Evolutionary conservation across 2,329 filamentous ascomycete genomes (phyloP), one percentile per base, ranked within the genome.

Genomic region (Bimuria novae-zelandiae): DNA sequence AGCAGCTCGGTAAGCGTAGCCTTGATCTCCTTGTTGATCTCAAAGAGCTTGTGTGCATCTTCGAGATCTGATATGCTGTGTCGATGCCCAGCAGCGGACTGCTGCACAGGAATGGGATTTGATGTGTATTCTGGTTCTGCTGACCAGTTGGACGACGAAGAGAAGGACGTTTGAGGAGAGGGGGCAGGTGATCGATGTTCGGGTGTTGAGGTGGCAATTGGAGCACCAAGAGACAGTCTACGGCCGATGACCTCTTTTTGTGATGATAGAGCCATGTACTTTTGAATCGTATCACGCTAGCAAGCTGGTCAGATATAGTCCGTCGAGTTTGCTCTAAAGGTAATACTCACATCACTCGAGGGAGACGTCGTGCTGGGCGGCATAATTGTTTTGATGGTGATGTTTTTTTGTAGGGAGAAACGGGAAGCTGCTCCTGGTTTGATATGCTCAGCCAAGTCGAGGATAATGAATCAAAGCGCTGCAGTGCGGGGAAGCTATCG

Each of bases 1-100:
- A 84, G 68, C 1, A 84, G 70, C 52, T 82, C 79, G 10, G 80
- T 83, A 42, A 84, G 72, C 8, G 79, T 81, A 17, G 73, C 75
- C 60, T 83, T 82, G 67, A 82, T 82, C 57, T 80, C 77, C 45
- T 79, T 73, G 57, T 81, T 82, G 65, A 82, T 75, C 36, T 79
- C 69, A 53, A 73, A 75, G n/a, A 81, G 66, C 55, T 76, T 76
- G 65, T 75, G 66, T 61, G 78, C 63, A 75, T 81, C 71, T 59
- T 75, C 56, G 32, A 62, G 61, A 54, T 69, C 55, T 54, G 65
- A 39, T 61, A 67, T 61, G 46, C 60, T 68, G 42, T 56, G 56
- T 23, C 63, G 61, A 1, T 59, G 55, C n/a, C 44, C 49, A 22
- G 56, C 48, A 25, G 53, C 53, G 3, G 65, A 57, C 11, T 57